Percentiles rank a stretch among this genome's conserved stretches.
phyloP scores from a whole-genome alignment of 176 grass and related monocot genomes.

The Triticum aestivum region DNA sequence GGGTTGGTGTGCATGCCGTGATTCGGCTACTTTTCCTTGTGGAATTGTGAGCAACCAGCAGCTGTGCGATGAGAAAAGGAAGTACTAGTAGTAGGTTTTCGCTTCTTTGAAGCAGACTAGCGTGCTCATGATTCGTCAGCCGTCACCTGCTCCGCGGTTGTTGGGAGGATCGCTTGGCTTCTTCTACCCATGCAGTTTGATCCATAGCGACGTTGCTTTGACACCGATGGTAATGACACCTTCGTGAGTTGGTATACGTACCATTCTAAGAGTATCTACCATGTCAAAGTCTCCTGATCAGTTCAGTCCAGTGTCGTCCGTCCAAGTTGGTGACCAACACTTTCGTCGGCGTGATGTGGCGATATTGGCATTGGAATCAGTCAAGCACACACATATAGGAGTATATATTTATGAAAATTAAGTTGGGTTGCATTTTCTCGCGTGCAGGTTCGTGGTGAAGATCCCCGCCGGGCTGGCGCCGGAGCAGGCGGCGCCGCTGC shows the following conservation, averaged over 20 bases:
- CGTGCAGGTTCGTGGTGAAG: conserved; percentile 74
- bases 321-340: neutral
- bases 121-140: too few relatives aligned
- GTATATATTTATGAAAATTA: neutral
- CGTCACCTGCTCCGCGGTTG: neutral
- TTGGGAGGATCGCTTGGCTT: neutral
- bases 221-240: neutral
- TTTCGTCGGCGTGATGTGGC: neutral
- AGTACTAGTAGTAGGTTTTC: neutral
- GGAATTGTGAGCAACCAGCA: neutral
- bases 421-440: neutral
- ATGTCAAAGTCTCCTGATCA: neutral
- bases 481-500: conserved; percentile 87
- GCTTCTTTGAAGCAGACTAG: too few relatives aligned
- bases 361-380: neutral
- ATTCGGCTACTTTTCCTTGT: neutral
- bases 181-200: neutral
- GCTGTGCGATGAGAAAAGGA: neutral
- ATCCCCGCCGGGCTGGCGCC: conserved; percentile 60
- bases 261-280: neutral
- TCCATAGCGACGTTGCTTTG: neutral
- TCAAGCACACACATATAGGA: neutral
- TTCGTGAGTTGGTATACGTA: conserved; percentile 11
- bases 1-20: neutral
- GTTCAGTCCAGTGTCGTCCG: neutral